Base-by-base conservation (phyloP, 768 basidiomycete species). In the Trichaptum fuscoviolaceum region DNA sequence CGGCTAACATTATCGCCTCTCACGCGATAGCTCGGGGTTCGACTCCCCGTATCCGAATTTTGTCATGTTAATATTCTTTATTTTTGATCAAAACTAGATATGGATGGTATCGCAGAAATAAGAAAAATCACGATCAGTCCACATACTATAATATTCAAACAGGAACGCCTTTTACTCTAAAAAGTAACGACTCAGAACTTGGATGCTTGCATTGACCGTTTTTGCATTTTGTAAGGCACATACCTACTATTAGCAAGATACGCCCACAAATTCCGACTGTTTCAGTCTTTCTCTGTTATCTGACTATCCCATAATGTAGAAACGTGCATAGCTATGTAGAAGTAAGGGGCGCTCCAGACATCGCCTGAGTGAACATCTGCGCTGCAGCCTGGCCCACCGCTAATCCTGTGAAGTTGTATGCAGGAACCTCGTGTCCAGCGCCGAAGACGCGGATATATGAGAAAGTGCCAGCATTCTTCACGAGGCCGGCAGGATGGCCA, bases 1-100 rank as follows among this genome's bases (percentile, higher is more conserved):
- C 75, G 84, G 84, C 82, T 83, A 85, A 83, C 84, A 84, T 85
- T 84, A 79, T 84, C 83, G 84, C 84, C 84, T 85, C 78, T 84
- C 84, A 84, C 59, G 59, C 59, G 59, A 61, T 61, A 61, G 59
- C 59, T 61, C 59, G 59, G 59, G 59, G 59, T 61, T 61, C 59
- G 59, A 61, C 23, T 61, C 59, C 59, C 59, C 59, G 59, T 61
- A 61, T 34, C 59, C 59, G 59, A 61, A 61, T 61, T 20, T 52
- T 4, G 3, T 2, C 2, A 20, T 52, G 42, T 52, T 12, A 20
- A 3, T 5, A 52, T 12, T 5, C 15, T 12, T 52, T 52, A 2
- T 52, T 52, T 52, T 12, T 7, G 17, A 7, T 36, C 35, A 36
- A 17, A 36, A n/a, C n/a, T n/a, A n/a, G n/a, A n/a, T n/a, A n/a